Percentiles rank a stretch among this genome's conserved stretches.
Evolutionary conservation across 495 filamentous ascomycete species (phyloP).

Genomic region (Coniosporium apollinis): DNA sequence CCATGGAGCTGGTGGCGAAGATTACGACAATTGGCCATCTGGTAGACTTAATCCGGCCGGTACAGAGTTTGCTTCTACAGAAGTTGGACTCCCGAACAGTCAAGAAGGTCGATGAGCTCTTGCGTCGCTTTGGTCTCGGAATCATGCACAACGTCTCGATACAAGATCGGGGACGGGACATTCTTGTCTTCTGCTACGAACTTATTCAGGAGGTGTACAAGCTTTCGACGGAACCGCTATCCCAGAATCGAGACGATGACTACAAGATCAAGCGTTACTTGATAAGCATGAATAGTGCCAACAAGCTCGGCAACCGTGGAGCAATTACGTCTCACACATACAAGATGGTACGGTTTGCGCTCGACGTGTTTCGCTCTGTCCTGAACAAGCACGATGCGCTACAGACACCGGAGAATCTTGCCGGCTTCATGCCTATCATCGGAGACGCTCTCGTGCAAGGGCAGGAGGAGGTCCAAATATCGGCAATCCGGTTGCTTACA

Average conservation of each 20-base stretch:
- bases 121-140: conserved; percentile 68
- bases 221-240: conserved; percentile 21
- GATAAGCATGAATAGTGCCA: conserved; percentile 52
- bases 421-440: conserved; percentile 73
- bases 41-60: conserved; percentile 54
- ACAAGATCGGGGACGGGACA: conserved; percentile 53
- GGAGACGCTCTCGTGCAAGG: conserved; percentile 67
- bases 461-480: conserved; percentile 80
- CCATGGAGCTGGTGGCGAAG: conserved; percentile 83
- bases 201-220: conserved; percentile 74
- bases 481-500: conserved; percentile 65
- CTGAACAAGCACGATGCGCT: conserved; percentile 67
- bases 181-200: conserved; percentile 86
- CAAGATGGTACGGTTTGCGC: conserved; percentile 71
- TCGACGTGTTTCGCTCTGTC: conserved; percentile 69
- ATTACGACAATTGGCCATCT: conserved; percentile 58
- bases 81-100: conserved; percentile 63
- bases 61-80: conserved; percentile 62
- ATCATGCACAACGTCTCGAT: conserved; percentile 63
- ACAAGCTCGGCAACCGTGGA: conserved; percentile 46
- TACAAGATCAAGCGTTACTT: conserved; percentile 54
- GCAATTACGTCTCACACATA: conserved; percentile 58
- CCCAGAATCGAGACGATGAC: conserved; percentile 30
- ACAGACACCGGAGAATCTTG: conserved; percentile 58
- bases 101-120: conserved; percentile 78